Conservation (phyloP, 345 rosid genomes). For the Camelina hispida region DNA sequence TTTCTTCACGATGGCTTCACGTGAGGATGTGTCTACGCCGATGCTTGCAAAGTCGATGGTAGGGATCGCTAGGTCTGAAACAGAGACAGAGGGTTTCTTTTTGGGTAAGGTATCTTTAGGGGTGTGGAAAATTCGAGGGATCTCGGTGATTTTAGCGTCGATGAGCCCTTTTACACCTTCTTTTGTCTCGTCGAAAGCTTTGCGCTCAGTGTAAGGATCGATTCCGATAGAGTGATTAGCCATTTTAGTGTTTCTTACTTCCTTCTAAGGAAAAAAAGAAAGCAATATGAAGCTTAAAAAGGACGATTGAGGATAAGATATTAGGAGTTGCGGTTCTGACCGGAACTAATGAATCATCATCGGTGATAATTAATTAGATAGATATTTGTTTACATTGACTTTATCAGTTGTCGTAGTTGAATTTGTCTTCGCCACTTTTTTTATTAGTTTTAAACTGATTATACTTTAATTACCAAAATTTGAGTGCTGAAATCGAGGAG, state of each 20-base stretch:
- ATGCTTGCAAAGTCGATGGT: conserved; percentile 48
- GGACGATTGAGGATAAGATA: neutral
- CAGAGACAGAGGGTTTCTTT: conserved; percentile 20
- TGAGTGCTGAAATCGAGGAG: conserved; percentile 7
- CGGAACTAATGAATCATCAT: neutral
- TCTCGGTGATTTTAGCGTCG: conserved; percentile 37
- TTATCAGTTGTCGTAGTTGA: neutral
- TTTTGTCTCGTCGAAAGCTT: conserved; percentile 46
- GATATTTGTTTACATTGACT: neutral
- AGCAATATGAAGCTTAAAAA: neutral
- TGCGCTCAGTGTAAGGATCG: conserved; percentile 27
- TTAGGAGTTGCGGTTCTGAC: neutral
- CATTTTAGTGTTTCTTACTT: neutral
- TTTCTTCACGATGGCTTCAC: conserved; percentile 37
- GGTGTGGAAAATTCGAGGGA: conserved; percentile 44
- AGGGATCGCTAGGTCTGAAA: conserved; percentile 37
- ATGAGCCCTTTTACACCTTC: conserved; percentile 47
- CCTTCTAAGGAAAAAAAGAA: neutral
- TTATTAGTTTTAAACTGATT: neutral
- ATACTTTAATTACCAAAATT: neutral
- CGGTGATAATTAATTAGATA: too few relatives aligned
- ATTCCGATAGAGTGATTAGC: neutral
- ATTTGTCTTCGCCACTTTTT: neutral
- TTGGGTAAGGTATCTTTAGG: conserved; percentile 3
- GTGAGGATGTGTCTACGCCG: neutral